phyloP scores from a whole-genome alignment of 2,329 filamentous ascomycete species.

The Cladosporium phlei region DNA sequence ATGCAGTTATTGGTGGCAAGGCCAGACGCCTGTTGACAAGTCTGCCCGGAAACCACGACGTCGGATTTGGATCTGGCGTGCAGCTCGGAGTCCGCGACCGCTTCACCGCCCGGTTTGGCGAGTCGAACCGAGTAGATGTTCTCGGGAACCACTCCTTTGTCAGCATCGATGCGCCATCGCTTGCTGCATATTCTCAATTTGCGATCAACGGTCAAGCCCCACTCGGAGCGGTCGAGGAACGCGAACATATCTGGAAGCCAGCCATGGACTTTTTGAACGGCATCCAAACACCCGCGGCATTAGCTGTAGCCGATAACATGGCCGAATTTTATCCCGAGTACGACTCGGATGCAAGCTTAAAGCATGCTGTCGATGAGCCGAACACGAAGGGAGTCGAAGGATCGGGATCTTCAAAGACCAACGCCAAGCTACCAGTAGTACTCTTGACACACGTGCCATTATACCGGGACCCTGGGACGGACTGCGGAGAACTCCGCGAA shows the following conservation, averaged over 20 bases:
- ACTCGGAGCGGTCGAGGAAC: constrained; percentile 32
- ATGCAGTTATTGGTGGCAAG: constrained; percentile 56
- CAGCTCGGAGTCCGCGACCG: constrained; percentile 74
- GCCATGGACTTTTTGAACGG: constrained; percentile 69
- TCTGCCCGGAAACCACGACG: constrained; percentile 89
- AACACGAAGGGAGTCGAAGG: background rate
- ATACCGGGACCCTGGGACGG: constrained; percentile 74
- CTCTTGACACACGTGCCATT: constrained; percentile 88
- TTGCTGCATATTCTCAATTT: constrained; percentile 67
- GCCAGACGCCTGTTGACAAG: constrained; percentile 76
- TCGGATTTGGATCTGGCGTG: constrained; percentile 84
- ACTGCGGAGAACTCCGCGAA: constrained; percentile 83
- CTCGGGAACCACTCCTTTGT: constrained; percentile 95
- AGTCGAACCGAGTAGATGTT: constrained; percentile 84
- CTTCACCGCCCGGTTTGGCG: constrained; percentile 84
- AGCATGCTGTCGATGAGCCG: background rate
- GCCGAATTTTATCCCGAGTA: constrained; percentile 35
- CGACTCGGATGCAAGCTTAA: background rate
- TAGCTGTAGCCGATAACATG: constrained; percentile 65
- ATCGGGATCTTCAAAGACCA: background rate
- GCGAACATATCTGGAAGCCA: constrained; percentile 63
- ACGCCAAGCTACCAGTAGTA: constrained; percentile 71
- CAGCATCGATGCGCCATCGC: constrained; percentile 79
- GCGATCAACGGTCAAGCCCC: constrained; percentile 51
- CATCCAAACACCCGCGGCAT: constrained; percentile 61